Base-by-base conservation (phyloP, 2,329 filamentous ascomycete species). In the Colletotrichum musicola region DNA sequence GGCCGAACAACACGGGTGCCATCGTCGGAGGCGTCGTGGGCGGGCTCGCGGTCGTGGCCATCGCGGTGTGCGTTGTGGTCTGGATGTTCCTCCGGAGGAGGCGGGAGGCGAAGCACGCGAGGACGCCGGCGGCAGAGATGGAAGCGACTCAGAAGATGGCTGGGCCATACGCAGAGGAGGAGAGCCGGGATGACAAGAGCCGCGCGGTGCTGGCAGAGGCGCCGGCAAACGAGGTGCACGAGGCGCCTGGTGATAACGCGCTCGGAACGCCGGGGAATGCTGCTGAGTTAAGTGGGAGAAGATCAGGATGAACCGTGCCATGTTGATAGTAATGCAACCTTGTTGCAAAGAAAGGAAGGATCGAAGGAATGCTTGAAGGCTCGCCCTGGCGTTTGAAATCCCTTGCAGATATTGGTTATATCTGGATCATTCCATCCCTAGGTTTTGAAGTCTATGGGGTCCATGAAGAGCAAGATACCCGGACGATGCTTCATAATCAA, bases 61-160 rank as follows among this genome's bases (percentile, higher is more conserved):
- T 25, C 16, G 35, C 58, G 30, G 58, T 51, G 30, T 61, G 47
- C 30, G 27, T 61, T 35, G 44, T 61, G 3, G 58, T 51, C 4
- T 61, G 58, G 58, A 30, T 61, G 18, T 20, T 61, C 10, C 46
- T 61, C 20, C 35, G 47, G n/a, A 38, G 22, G 22, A 61, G 22
- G 58, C 47, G 58, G 12, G 25, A 40, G 38, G 12, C 0, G 10
- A 59, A 25, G 30, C 27, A 27, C 1, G 57, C 25, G 7, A 22
- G 22, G 14, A n/a, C 18, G 0, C n/a, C 18, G 12, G 25, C 46
- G 6, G 30, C 14, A 49, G 46, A n/a, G n/a, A 25, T 40, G 14
- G n/a, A 22, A 5, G 7, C 46, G 57, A 18, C 5, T n/a, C 25
- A 35, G 27, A 49, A 12, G 42, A 22, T 0, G 27, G 27, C n/a